Conservation (phyloP, 192 early-diverging fungal species). For the Coemansia sp. region DNA sequence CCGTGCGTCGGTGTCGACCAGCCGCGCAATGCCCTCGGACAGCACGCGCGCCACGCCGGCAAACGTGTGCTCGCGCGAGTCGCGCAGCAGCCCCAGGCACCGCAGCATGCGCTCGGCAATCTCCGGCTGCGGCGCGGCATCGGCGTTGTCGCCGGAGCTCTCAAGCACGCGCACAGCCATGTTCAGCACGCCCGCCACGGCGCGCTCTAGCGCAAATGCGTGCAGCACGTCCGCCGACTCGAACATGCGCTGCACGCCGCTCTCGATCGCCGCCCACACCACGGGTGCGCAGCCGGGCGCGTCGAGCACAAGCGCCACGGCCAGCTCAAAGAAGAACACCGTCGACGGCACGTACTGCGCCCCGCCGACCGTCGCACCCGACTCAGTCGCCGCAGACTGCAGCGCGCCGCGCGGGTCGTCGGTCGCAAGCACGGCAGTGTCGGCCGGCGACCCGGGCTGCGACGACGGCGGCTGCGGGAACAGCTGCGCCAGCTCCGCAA, state of each 20-base stretch:
- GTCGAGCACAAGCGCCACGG: slow-evolving; percentile 13
- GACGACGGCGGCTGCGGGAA: slow-evolving; percentile 34
- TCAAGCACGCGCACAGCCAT: slow-evolving; percentile 62
- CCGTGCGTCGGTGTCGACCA: slow-evolving; percentile 26
- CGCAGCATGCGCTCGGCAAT: slow-evolving; percentile 36
- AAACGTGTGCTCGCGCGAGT: slow-evolving; percentile 53
- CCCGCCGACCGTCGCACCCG: not conserved
- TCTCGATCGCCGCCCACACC: slow-evolving; percentile 63
- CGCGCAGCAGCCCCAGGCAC: slow-evolving; percentile 52
- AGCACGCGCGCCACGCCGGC: slow-evolving; percentile 36
- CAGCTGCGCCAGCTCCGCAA: slow-evolving; percentile 21
- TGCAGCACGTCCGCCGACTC: slow-evolving; percentile 62
- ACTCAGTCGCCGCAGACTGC: not conserved
- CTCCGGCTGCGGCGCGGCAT: slow-evolving; percentile 17
- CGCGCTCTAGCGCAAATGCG: slow-evolving; percentile 70
- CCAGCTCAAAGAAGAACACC: slow-evolving; percentile 47
- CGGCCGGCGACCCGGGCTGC: slow-evolving; percentile 27
- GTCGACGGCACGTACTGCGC: slow-evolving; percentile 32
- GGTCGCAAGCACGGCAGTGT: too few relatives aligned
- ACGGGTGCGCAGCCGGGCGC: slow-evolving; percentile 23
- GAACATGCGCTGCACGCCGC: slow-evolving; percentile 71
- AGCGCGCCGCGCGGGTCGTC: not conserved
- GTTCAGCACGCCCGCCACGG: slow-evolving; percentile 70
- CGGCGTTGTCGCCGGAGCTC: slow-evolving; percentile 1
- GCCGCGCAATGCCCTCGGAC: slow-evolving; percentile 23